Evolutionary conservation across 495 filamentous ascomycete genomes (phyloP), one percentile per base, ranked within the genome.

Genomic region (Jackrogersella minutella): DNA sequence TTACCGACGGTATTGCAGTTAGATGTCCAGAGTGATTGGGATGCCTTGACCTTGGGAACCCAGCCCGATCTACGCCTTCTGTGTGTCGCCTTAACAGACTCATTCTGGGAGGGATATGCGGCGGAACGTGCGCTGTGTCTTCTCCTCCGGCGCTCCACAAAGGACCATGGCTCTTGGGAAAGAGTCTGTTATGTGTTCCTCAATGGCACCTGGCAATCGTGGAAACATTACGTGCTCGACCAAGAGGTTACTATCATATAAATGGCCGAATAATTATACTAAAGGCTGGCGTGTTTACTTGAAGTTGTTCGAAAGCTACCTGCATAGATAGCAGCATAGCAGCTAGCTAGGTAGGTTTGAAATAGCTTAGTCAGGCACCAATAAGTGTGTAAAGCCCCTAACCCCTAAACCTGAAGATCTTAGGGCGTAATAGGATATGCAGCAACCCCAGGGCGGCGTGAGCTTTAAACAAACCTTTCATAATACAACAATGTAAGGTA

Each of bases 21-120:
- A 8, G 55, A 58, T 22, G 55, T 58, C 13, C 55, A 47, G 7
- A 58, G 55, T 9, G 55, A 58, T 30, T 59, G 56, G 56, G 43
- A 59, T 7, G 44, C 26, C 13, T 30, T 50, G 10, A 22, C 22
- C 13, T 49, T 31, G 0, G 39, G 2, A 0, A 13, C 5, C n/a
- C 28, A 17, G 5, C 0, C 26, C 21, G 43, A 50, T 2, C 40
- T 30, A 8, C 56, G 44, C 1, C 30, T 59, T 7, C 21, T 59
- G 10, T 49, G 56, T 40, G 19, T 50, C 16, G 56, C 56, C 10
- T 7, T 59, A 7, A 33, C 30, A 24, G 56, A 59, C 11, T 50
- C 44, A 8, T 39, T 59, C 22, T 59, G 31, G 43, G 44, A 59
- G n/a, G 41, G 33, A 2, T 30, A 36, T 37, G 31, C 43, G 2